phyloP scores from a whole-genome alignment of 139 green algal genomes.

The Chlamydomonas incerta region DNA sequence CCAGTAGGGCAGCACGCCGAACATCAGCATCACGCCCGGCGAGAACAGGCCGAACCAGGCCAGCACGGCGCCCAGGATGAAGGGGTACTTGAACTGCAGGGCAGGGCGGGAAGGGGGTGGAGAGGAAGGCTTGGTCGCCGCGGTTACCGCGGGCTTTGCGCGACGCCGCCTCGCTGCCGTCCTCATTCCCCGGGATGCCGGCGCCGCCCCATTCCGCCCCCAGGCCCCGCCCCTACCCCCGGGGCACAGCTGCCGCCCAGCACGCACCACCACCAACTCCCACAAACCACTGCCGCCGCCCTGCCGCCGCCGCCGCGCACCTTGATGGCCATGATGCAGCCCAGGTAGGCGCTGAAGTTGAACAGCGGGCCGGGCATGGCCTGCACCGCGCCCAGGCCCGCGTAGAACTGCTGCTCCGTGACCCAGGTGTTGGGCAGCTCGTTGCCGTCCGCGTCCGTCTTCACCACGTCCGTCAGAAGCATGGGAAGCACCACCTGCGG shows the following conservation, averaged over 20 bases:
- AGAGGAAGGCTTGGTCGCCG: no score
- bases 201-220: no score
- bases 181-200: no score
- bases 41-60: conserved; percentile 93
- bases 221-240: no score
- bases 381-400: conserved; percentile 76
- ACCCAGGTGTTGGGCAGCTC: conserved; percentile 80
- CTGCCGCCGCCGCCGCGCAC: not conserved
- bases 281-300: no score
- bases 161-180: no score
- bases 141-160: no score
- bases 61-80: conserved; percentile 73
- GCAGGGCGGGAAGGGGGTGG: no score
- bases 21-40: conserved; percentile 94
- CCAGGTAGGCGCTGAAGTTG: conserved; percentile 96
- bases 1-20: conserved; percentile 94
- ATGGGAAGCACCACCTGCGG: conserved; percentile 93
- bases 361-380: conserved; percentile 96
- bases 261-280: no score
- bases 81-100: conserved; percentile 50
- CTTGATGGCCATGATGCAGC: conserved; percentile 83
- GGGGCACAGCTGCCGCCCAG: no score
- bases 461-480: conserved; percentile 85
- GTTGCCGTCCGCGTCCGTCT: conserved; percentile 27
- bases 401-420: conserved; percentile 88